A percentile compares a stretch with the other conserved stretches of the same genome.
phyloP scores from a whole-genome alignment of 257 asterid genomes.

The Solanum sitiens region DNA sequence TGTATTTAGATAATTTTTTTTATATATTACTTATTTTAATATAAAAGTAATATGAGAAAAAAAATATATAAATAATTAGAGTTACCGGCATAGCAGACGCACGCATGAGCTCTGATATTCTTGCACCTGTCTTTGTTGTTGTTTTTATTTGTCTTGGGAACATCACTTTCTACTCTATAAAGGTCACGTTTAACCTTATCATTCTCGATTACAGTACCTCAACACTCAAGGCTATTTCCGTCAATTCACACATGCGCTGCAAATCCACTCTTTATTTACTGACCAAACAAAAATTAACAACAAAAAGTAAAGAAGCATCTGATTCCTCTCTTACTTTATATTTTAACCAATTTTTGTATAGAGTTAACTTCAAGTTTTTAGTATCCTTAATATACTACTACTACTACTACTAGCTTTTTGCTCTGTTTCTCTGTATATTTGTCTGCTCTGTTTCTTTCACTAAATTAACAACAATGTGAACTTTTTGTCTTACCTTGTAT shows the following conservation, averaged over 20 bases:
- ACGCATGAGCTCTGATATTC: not conserved
- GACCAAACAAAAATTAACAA: not conserved
- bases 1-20: too few species aligned
- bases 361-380: not conserved
- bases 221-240: not conserved
- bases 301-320: not conserved
- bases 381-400: not conserved
- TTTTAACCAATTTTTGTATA: not conserved
- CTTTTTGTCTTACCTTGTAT: not conserved
- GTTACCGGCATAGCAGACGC: not conserved
- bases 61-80: not conserved
- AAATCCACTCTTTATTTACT: not conserved
- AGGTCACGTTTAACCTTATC: not conserved
- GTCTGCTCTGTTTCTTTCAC: slow-evolving; percentile 15
- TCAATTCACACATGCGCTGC: not conserved
- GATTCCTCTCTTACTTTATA: not conserved
- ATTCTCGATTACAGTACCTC: not conserved
- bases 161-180: not conserved
- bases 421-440: not conserved
- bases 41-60: too few species aligned
- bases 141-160: not conserved
- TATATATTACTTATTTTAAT: too few species aligned
- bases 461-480: slow-evolving; percentile 13
- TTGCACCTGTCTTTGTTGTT: not conserved
- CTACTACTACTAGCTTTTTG: not conserved